These are phyloP conservation scores for Thalassiosira mediterranea DNA, from an alignment of 352 stramenopile genomes.

Conservation along the genomic window DNA sequence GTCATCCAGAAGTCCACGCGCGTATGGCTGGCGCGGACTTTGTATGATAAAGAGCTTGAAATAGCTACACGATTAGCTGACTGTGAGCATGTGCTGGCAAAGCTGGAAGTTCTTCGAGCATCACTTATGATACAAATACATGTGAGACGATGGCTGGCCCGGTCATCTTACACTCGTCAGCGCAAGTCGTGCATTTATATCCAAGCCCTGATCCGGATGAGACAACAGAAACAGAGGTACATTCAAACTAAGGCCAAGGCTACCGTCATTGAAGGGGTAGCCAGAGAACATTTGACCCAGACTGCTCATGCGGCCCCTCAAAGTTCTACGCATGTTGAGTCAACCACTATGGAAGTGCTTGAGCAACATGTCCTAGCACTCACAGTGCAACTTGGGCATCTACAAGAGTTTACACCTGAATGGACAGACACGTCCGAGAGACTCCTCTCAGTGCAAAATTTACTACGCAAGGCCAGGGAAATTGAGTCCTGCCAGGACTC, in stretches of 20 bases:
- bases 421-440: too few relatives aligned
- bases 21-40: slow-evolving; percentile 9
- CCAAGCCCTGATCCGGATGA: slow-evolving; percentile 4
- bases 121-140: slow-evolving; percentile 7
- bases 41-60: background rate
- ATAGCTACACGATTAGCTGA: slow-evolving; percentile 5
- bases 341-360: too few relatives aligned
- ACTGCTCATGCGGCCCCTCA: too few relatives aligned
- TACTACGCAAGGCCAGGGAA: too few relatives aligned
- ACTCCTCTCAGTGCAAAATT: too few relatives aligned
- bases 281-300: background rate
- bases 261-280: background rate
- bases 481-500: too few relatives aligned
- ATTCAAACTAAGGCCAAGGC: background rate
- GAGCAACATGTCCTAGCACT: too few relatives aligned
- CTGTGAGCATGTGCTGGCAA: background rate
- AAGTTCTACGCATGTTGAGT: too few relatives aligned
- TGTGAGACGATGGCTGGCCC: background rate
- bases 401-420: too few relatives aligned
- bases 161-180: background rate
- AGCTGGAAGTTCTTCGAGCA: slow-evolving; percentile 11
- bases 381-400: too few relatives aligned
- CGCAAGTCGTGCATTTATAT: background rate
- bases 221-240: background rate
- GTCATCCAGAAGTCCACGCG: slow-evolving; percentile 10